Base-by-base conservation (phyloP, 345 rosid genomes). In the Eucalyptus cloeziana region DNA sequence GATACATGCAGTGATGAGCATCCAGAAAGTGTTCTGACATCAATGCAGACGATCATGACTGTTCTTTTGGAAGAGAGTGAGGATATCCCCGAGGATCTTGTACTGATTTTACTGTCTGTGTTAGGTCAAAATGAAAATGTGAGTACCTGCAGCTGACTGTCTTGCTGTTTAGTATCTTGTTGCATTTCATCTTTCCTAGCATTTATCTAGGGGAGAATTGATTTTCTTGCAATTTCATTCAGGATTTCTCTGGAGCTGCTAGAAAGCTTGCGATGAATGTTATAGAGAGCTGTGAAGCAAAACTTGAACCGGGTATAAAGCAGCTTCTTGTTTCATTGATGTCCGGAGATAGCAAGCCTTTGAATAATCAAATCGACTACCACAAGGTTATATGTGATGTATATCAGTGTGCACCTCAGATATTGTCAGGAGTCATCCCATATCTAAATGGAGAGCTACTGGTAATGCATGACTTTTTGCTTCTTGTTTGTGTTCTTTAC, bases 41-140 rank as follows among this genome's bases (percentile, higher is more conserved):
- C 99, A 69, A 98, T 98, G 99, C 97, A 95, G 91, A 95, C 94
- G 87, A 97, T 96, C 94, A 95, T 98, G 97, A 91, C 89, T 51
- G 95, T 95, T 91, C 95, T 97, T 89, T 91, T 98, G 91, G 97
- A 98, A 93, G 98, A 98, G 91, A 98, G 98, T 90, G 99, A 98
- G 93, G 99, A 97, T 90, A 92, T 97, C 88, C 92, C 76, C 64
- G 99, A 98, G 90, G 96, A 97, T 92, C 96, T 96, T 64, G 88
- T 98, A 91, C 93, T 93, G 83, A 91, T 94, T 89, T 60, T 97
- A 92, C 92, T 98, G 90, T 95, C 98, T 87, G 94, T 89, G 87
- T 91, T 98, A 90, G 99, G 99, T 87, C 96, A 95, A 50, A 95
- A 94, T 88, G 94, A 89, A 94, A 94, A 90, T 90, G 99, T 97